Percentiles rank a stretch among this genome's conserved stretches.
Conservation (phyloP, 2,329 filamentous ascomycete species). For the Arthrobotrys conoides region DNA sequence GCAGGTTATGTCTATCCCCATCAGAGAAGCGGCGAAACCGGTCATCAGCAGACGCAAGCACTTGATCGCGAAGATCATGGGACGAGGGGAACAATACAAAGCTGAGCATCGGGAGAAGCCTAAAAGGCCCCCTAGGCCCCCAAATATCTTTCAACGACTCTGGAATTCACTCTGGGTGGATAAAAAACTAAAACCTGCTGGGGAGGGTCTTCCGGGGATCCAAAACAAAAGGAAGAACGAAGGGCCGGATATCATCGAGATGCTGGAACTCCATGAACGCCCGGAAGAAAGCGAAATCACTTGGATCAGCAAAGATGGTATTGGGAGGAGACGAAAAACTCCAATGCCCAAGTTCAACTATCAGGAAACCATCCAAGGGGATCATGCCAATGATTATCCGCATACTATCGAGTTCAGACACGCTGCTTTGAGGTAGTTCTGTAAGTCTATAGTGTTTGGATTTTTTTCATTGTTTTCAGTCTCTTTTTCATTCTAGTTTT, state of each 20-base stretch:
- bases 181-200: background rate
- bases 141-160: background rate
- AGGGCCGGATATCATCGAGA: background rate
- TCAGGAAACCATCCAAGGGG: background rate
- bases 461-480: background rate
- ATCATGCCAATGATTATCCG: background rate
- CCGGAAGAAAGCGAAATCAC: background rate
- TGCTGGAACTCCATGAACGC: background rate
- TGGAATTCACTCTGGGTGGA: background rate
- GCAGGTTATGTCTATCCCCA: background rate
- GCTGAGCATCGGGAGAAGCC: background rate
- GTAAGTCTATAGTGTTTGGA: background rate
- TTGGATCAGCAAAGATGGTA: slow-evolving; percentile 9
- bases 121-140: background rate
- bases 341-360: background rate
- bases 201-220: background rate
- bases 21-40: background rate
- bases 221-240: background rate
- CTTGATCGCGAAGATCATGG: background rate
- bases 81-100: background rate
- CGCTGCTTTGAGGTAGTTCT: background rate
- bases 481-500: too few relatives aligned
- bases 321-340: background rate
- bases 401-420: background rate
- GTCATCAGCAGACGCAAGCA: background rate